Base-by-base conservation (phyloP, 208 protist genomes). In the Trypanosomatidae sp. region DNA sequence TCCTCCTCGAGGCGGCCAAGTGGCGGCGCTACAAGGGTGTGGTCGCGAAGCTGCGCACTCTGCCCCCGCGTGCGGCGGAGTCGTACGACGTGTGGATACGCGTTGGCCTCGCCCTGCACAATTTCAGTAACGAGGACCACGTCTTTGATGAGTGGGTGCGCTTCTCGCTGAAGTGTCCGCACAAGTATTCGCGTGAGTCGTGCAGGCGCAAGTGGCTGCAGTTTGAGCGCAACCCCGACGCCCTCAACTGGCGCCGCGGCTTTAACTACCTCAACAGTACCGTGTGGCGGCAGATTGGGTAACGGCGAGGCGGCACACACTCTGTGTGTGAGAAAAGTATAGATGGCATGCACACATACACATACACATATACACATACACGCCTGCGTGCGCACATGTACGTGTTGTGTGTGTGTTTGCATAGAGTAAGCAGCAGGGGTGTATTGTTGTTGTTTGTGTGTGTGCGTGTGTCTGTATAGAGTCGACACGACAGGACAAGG, bases 131-230 rank as follows among this genome's bases (percentile, higher is more conserved):
- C 59, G 80, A 90, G 33, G 75, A 86, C 39, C 71, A 83, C 51
- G 67, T 83, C 44, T 86, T 90, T 35, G 80, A 86, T 64, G 69
- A 90, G 53, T 90, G 80, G 80, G 80, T 90, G 47, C 54, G 62
- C 11, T 90, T 90, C 41, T 90, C 80, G 6, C 51, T 86, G 0
- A 63, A 66, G 39, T 85, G 66, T 33, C 80, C 75, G 45, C 60
- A 75, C 49, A 90, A 90, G 53, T 90, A 79, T 53, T 81, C 72
- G 22, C 61, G 75, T 10, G 72, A 82, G 48, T 44, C 63, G 49
- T 90, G 80, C 59, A 53, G 73, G 23, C 66, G 62, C 38, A 90
- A 86, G 63, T 90, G 80, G 76, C 27, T 76, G 27, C 72, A 86
- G 62, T 90, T 90, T 44, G 75, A 86, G 49, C 75, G 80, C 35